Evolutionary conservation across 2,329 filamentous ascomycete species (phyloP).

Genomic region (Alternaria arborescens): DNA sequence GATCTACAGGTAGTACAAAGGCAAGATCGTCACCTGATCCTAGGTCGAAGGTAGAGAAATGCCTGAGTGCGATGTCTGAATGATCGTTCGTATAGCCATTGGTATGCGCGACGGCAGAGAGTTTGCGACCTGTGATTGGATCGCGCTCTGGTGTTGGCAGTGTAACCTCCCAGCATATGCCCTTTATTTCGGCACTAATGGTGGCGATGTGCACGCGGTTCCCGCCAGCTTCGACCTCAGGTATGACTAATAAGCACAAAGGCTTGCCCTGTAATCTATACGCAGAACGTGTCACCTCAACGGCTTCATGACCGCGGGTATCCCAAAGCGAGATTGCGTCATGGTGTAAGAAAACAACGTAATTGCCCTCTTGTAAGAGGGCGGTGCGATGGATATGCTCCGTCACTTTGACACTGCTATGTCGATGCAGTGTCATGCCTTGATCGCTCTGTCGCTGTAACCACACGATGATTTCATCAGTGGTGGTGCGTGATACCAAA

Average conservation of each 20-base stretch:
- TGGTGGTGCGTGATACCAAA: conserved; percentile 79
- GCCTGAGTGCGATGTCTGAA: conserved; percentile 59
- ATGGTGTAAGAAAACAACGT: conserved; percentile 81
- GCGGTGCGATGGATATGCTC: conserved; percentile 83
- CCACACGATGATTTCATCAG: conserved; percentile 86
- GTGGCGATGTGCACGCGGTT: conserved; percentile 74
- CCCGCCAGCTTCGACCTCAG: conserved; percentile 66
- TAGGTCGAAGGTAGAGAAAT: conserved; percentile 77
- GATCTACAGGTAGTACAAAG: conserved; percentile 81
- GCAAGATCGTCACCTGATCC: conserved; percentile 62
- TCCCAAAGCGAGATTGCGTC: conserved; percentile 81
- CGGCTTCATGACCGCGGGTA: conserved; percentile 67
- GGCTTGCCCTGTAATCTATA: conserved; percentile 74
- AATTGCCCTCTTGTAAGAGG: conserved; percentile 77
- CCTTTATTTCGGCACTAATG: conserved; percentile 78
- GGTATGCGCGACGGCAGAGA: conserved; percentile 31
- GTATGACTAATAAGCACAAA: conserved; percentile 80
- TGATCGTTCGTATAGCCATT: conserved; percentile 44
- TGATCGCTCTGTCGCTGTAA: conserved; percentile 65
- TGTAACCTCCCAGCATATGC: conserved; percentile 81
- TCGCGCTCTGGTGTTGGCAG: conserved; percentile 60
- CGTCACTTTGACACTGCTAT: conserved; percentile 72
- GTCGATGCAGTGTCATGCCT: conserved; percentile 67
- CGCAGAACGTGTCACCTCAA: conserved; percentile 64
- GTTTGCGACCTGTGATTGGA: conserved; percentile 38